phyloP scores from a whole-genome alignment of 139 green algal genomes.

The Micractinium conductrix region DNA sequence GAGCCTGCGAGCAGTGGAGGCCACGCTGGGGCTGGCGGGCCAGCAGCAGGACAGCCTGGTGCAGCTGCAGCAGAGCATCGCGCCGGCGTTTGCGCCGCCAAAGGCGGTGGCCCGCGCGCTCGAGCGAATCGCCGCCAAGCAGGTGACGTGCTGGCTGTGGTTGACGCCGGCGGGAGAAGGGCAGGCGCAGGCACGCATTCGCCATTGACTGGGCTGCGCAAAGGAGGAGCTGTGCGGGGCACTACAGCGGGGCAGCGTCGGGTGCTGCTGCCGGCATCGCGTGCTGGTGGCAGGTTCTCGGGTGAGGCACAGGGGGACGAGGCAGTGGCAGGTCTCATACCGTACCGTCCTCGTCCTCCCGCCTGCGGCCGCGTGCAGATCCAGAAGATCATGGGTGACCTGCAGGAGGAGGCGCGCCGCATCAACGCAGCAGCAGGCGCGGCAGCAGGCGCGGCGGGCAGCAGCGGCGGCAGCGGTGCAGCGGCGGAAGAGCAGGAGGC shows the following conservation, averaged over 20 bases:
- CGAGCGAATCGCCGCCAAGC: constrained; percentile 54
- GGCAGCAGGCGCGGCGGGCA: too few species aligned
- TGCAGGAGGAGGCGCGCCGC: constrained; percentile 52
- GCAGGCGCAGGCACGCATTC: too few species aligned
- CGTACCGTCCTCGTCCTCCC: too few species aligned
- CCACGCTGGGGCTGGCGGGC: neutral
- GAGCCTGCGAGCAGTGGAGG: neutral
- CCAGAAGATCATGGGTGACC: constrained; percentile 53
- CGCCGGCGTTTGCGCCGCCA: constrained; percentile 53
- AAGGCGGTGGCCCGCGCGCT: constrained; percentile 54
- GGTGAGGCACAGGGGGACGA: neutral
- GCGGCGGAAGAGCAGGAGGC: too few species aligned
- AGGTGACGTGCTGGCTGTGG: too few species aligned
- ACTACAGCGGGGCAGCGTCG: too few species aligned
- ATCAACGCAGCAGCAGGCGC: neutral
- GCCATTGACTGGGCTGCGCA: too few species aligned
- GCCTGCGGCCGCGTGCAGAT: constrained; percentile 32
- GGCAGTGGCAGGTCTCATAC: neutral
- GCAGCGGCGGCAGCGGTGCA: neutral
- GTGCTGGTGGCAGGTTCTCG: neutral
- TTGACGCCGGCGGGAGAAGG: too few species aligned
- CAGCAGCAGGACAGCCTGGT: constrained; percentile 44
- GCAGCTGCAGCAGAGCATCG: constrained; percentile 63
- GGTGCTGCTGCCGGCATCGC: neutral
- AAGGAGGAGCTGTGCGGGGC: too few species aligned